These are phyloP conservation scores for Candida loeiensis DNA, from an alignment of 805 yeast genomes.

Conservation along the genomic window DNA sequence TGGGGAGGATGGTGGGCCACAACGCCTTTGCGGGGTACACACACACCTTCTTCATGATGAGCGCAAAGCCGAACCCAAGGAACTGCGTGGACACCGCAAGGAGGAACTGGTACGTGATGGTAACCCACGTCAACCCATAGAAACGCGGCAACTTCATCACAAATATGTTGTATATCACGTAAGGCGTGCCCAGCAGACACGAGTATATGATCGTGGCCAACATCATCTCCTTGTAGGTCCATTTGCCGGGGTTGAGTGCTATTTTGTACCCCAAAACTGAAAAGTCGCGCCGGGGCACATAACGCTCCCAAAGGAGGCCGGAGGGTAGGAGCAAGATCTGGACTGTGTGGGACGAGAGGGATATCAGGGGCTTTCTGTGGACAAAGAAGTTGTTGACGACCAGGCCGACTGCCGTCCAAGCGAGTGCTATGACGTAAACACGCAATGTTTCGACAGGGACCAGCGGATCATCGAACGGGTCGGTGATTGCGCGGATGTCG, in stretches of 20 bases:
- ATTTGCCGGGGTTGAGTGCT: slow-evolving; percentile 40
- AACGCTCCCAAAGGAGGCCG: slow-evolving; percentile 39
- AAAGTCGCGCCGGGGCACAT: slow-evolving; percentile 22
- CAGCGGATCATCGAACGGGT: slow-evolving; percentile 50
- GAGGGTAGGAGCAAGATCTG: slow-evolving; percentile 39
- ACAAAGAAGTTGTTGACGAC: slow-evolving; percentile 56
- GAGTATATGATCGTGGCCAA: slow-evolving; percentile 40
- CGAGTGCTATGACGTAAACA: slow-evolving; percentile 50
- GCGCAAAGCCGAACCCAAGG: slow-evolving; percentile 67
- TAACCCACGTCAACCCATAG: slow-evolving; percentile 42
- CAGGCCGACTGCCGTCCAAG: slow-evolving; percentile 52
- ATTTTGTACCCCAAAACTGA: slow-evolving; percentile 20
- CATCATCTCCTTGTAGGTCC: slow-evolving; percentile 47
- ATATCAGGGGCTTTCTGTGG: slow-evolving; percentile 48
- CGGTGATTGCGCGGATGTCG: slow-evolving; percentile 65
- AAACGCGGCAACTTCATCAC: slow-evolving; percentile 43
- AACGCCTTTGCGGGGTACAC: slow-evolving; percentile 40
- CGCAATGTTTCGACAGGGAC: slow-evolving; percentile 52
- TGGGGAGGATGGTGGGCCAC: slow-evolving; percentile 45
- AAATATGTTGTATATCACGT: slow-evolving; percentile 39
- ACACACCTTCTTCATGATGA: slow-evolving; percentile 55
- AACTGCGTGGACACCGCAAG: slow-evolving; percentile 55
- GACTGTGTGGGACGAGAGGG: slow-evolving; percentile 35
- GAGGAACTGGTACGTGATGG: slow-evolving; percentile 51
- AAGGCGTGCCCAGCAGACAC: slow-evolving; percentile 42